Evolutionary conservation across 805 yeast genomes (phyloP).

Genomic region (Saturnispora serradocipensis): DNA sequence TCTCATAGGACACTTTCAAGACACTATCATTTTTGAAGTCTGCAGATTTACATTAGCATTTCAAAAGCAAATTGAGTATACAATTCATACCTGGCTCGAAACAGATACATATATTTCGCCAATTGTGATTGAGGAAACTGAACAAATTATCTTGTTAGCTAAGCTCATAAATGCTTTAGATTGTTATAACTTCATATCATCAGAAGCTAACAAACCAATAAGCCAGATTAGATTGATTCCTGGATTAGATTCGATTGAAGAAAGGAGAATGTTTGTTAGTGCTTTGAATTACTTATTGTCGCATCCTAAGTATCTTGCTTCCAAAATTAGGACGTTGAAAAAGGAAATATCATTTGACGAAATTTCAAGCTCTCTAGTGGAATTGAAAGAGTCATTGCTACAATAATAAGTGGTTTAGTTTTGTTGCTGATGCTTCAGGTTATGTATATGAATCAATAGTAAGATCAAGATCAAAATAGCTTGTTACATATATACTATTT

Average conservation of each 20-base stretch:
- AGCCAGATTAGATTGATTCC: conserved; percentile 32
- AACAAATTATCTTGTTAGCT: conserved; percentile 58
- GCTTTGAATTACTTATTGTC: conserved; percentile 65
- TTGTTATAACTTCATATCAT: conserved; percentile 37
- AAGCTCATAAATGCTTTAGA: conserved; percentile 46
- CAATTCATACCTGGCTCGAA: conserved; percentile 56
- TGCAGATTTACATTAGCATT: conserved; percentile 56
- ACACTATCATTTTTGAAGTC: conserved; percentile 52
- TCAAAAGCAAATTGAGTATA: conserved; percentile 51
- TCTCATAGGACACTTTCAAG: conserved; percentile 54
- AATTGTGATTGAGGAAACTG: conserved; percentile 50
- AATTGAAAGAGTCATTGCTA: conserved; percentile 37
- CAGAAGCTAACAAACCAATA: conserved; percentile 11
- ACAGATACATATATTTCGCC: conserved; percentile 41
- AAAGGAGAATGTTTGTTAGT: conserved; percentile 49
- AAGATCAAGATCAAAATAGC: no score
- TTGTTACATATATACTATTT: no score
- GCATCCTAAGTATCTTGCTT: conserved; percentile 76
- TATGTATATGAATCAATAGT: no score
- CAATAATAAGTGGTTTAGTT: conserved; percentile 9
- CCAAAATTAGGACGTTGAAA: conserved; percentile 56
- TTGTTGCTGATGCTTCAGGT: neutral
- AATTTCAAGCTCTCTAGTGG: conserved; percentile 42
- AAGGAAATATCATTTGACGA: conserved; percentile 42
- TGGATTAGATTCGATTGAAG: conserved; percentile 53